Evolutionary conservation across 2,329 filamentous ascomycete species (phyloP).

Genomic region (Didymella lethalis): DNA sequence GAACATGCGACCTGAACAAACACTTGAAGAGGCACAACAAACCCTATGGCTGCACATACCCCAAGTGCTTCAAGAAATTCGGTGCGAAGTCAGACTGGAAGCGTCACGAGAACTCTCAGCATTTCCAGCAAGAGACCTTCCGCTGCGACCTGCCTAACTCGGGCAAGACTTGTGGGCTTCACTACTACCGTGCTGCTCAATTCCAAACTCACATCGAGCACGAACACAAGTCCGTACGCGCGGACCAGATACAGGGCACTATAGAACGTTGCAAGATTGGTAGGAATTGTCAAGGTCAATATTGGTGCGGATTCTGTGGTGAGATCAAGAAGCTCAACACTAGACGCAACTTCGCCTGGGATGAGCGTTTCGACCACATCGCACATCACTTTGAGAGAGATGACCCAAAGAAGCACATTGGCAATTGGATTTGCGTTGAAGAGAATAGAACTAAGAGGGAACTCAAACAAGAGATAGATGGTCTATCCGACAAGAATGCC

Average conservation of each 20-base stretch:
- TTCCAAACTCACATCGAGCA: conserved; percentile 69
- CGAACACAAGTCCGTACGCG: conserved; percentile 54
- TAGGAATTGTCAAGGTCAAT: conserved; percentile 68
- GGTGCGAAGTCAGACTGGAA: conserved; percentile 98
- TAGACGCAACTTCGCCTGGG: conserved; percentile 64
- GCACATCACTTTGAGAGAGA: conserved; percentile 73
- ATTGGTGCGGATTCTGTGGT: conserved; percentile 89
- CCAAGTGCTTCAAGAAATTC: conserved; percentile 73
- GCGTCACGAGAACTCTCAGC: conserved; percentile 83
- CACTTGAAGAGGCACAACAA: conserved; percentile 82
- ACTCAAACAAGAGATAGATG: conserved; percentile 25
- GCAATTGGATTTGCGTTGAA: conserved; percentile 63
- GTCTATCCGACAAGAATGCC: no score
- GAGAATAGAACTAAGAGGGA: conserved; percentile 47
- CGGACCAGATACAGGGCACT: conserved; percentile 47
- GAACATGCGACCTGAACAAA: conserved; percentile 63
- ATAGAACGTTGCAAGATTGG: conserved; percentile 67
- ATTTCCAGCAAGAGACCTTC: conserved; percentile 76
- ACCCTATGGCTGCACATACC: conserved; percentile 83
- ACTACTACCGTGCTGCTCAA: conserved; percentile 65
- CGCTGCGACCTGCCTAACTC: conserved; percentile 62
- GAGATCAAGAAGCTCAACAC: conserved; percentile 61
- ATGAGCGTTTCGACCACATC: conserved; percentile 75
- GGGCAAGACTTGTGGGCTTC: conserved; percentile 60
- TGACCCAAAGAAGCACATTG: conserved; percentile 54